Conservation (phyloP, 2,329 filamentous ascomycete species). For the Whalleya microplaca region DNA sequence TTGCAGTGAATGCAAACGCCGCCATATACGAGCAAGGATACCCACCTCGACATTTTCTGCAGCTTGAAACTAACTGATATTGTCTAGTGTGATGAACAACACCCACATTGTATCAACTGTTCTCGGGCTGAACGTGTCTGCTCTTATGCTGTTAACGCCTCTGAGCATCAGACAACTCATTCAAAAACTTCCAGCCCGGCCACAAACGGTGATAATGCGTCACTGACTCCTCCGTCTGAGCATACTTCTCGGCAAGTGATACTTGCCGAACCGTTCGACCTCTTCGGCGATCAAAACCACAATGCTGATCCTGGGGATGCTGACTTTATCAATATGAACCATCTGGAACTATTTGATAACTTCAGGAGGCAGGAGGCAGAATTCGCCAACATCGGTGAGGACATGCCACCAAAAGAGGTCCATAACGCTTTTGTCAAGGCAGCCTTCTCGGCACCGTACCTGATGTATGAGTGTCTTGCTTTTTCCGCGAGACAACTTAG, state of each 20-base stretch:
- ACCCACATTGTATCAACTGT: conserved; percentile 16
- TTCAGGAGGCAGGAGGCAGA: too few relatives aligned
- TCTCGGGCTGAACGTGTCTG: conserved; percentile 16
- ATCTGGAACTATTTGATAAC: conserved; percentile 18
- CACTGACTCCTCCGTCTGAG: too few relatives aligned
- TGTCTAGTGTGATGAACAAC: conserved; percentile 18
- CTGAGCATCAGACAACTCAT: background rate
- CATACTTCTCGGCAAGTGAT: too few relatives aligned
- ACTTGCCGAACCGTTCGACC: too few relatives aligned
- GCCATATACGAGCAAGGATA: conserved; percentile 21
- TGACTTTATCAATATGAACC: conserved; percentile 9
- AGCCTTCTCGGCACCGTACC: conserved; percentile 10
- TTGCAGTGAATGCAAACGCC: conserved; percentile 15
- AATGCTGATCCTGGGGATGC: background rate
- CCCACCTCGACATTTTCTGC: background rate
- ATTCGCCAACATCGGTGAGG: too few relatives aligned
- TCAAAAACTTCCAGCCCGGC: background rate
- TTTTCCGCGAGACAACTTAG: conserved; percentile 14
- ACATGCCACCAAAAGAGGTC: background rate
- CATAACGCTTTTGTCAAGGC: conserved; percentile 6
- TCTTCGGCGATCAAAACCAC: too few relatives aligned
- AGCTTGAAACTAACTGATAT: conserved; percentile 2
- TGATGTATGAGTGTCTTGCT: conserved; percentile 17
- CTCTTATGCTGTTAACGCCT: conserved; percentile 4
- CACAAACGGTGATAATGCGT: too few relatives aligned